These are phyloP conservation scores for Yamadazyma laniorum DNA, from an alignment of 805 yeast species.

Conservation along the genomic window DNA sequence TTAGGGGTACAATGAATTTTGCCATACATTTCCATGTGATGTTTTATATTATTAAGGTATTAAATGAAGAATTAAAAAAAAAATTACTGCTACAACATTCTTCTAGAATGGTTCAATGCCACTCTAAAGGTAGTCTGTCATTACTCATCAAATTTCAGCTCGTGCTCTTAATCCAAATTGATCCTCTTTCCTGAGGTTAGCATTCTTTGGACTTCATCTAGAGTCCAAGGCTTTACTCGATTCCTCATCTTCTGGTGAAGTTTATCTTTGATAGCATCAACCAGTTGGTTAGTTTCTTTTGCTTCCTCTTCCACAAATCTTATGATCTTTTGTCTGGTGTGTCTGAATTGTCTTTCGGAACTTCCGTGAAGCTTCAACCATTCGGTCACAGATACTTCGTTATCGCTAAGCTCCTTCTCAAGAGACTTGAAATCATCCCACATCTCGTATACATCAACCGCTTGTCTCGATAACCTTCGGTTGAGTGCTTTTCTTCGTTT, in stretches of 20 bases:
- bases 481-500: conserved; percentile 20
- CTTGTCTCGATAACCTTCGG: conserved; percentile 27
- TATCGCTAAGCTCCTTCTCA: conserved; percentile 22
- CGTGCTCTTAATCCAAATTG: conserved; percentile 23
- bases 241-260: conserved; percentile 29
- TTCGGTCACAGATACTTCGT: conserved; percentile 25
- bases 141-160: too few relatives aligned
- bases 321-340: conserved; percentile 27
- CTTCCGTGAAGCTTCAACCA: conserved; percentile 32
- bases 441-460: conserved; percentile 28
- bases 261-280: conserved; percentile 25
- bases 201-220: conserved; percentile 34
- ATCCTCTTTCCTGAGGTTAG: conserved; percentile 27
- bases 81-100: too few relatives aligned
- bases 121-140: too few relatives aligned
- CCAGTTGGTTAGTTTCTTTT: conserved; percentile 14
- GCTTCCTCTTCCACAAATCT: conserved; percentile 32
- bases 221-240: conserved; percentile 28
- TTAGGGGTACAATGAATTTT: too few relatives aligned
- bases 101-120: too few relatives aligned
- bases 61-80: too few relatives aligned
- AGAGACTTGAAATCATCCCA: conserved; percentile 33
- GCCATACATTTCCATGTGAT: too few relatives aligned
- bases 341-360: conserved; percentile 28
- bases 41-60: too few relatives aligned